Conservation (phyloP, 2,329 filamentous ascomycete species). For the Graphium sp. region DNA sequence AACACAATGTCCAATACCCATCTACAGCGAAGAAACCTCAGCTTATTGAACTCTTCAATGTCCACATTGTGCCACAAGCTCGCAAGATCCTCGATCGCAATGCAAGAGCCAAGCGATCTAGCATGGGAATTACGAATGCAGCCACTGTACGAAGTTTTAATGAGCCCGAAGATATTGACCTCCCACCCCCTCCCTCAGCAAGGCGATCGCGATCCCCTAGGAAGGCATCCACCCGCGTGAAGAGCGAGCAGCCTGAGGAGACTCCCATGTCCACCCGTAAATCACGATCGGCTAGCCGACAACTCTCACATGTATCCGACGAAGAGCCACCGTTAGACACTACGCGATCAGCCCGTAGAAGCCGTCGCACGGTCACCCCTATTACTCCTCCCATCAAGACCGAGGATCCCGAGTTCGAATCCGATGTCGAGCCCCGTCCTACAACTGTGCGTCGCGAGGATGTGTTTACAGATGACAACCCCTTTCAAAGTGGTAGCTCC, state of each 20-base stretch:
- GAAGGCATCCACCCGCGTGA: constrained; percentile 33
- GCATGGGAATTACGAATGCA: constrained; percentile 63
- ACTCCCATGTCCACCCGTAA: constrained; percentile 28
- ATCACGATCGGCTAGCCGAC: constrained; percentile 35
- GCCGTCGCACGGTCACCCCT: constrained; percentile 33
- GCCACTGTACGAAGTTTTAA: constrained; percentile 20
- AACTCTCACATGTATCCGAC: constrained; percentile 33
- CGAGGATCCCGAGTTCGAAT: constrained; percentile 34
- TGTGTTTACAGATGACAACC: constrained; percentile 79
- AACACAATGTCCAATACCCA: constrained; percentile 72
- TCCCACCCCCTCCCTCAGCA: constrained; percentile 29
- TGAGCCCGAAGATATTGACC: constrained; percentile 47
- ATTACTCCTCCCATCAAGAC: constrained; percentile 33
- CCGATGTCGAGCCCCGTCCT: constrained; percentile 14
- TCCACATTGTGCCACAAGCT: constrained; percentile 62
- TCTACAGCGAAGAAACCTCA: constrained; percentile 83
- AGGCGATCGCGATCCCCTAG: constrained; percentile 38
- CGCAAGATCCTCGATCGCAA: constrained; percentile 59
- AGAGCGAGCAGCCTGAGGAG: constrained; percentile 31
- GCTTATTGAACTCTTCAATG: constrained; percentile 69
- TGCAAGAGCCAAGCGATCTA: constrained; percentile 68
- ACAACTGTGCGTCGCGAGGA: constrained; percentile 4
- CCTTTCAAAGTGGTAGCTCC: constrained; percentile 77
- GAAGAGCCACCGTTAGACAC: constrained; percentile 19
- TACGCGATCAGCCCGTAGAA: constrained; percentile 26